Evolutionary conservation across 768 basidiomycete genomes (phyloP).

Genomic region (Podaxis rugospora): DNA sequence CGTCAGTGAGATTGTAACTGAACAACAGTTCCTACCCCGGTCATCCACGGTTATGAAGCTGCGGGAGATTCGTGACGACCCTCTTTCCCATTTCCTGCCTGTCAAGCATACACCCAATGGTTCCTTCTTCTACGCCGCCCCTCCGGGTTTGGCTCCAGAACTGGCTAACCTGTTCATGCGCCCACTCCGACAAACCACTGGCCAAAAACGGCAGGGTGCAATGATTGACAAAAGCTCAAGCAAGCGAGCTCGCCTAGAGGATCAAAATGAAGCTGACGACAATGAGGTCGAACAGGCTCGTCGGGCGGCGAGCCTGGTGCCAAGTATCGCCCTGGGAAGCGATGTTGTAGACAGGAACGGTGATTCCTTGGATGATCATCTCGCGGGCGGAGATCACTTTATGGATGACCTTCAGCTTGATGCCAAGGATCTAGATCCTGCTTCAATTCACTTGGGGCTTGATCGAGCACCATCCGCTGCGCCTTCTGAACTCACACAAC

Average conservation of each 20-base stretch:
- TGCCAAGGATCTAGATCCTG: slow-evolving; percentile 42
- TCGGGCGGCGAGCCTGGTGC: slow-evolving; percentile 60
- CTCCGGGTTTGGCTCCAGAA: slow-evolving; percentile 80
- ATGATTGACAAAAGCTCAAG: slow-evolving; percentile 57
- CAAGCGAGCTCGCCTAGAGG: slow-evolving; percentile 57
- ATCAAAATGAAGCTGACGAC: slow-evolving; percentile 44
- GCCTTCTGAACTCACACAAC: slow-evolving; percentile 53
- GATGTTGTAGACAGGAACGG: slow-evolving; percentile 16
- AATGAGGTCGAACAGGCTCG: slow-evolving; percentile 71
- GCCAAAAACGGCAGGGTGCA: slow-evolving; percentile 56
- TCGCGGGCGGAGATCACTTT: slow-evolving; percentile 61
- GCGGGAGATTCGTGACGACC: slow-evolving; percentile 81
- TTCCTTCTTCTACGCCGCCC: slow-evolving; percentile 77
- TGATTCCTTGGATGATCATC: slow-evolving; percentile 26
- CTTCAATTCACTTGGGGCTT: slow-evolving; percentile 24
- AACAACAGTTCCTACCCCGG: slow-evolving; percentile 82
- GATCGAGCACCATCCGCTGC: slow-evolving; percentile 45
- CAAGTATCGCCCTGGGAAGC: slow-evolving; percentile 51
- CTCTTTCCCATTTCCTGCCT: slow-evolving; percentile 81
- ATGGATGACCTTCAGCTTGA: slow-evolving; percentile 75
- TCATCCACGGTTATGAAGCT: slow-evolving; percentile 84
- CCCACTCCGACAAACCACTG: slow-evolving; percentile 45
- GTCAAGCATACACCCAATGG: slow-evolving; percentile 70
- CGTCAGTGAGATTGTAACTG: slow-evolving; percentile 68
- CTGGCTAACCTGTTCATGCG: slow-evolving; percentile 82